These are phyloP conservation scores for Saitozyma sp. DNA, from an alignment of 768 basidiomycete genomes.

Conservation along the genomic window DNA sequence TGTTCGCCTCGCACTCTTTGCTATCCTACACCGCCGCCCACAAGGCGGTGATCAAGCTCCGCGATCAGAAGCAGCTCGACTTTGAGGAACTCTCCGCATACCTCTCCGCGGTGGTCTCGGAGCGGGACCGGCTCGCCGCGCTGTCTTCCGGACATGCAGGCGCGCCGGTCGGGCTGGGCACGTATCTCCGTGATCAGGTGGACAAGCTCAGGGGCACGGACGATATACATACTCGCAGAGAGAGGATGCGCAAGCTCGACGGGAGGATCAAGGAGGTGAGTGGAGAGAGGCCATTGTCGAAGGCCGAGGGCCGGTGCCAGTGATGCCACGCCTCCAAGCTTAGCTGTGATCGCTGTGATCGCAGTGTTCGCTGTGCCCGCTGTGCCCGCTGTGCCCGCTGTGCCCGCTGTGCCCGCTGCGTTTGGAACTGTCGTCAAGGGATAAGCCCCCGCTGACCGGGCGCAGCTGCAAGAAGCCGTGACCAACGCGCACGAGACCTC, in stretches of 20 bases:
- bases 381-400: too few species aligned
- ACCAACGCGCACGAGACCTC: constrained; percentile 92
- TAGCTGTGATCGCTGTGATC: too few species aligned
- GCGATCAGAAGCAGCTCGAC: constrained; percentile 98
- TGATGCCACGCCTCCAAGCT: too few species aligned
- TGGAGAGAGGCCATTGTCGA: constrained; percentile 3
- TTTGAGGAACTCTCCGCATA: constrained; percentile 97
- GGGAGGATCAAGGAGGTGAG: constrained; percentile 90
- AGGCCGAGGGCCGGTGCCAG: neutral
- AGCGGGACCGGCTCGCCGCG: constrained; percentile 88
- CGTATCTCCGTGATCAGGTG: constrained; percentile 88
- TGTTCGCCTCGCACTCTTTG: constrained; percentile 84
- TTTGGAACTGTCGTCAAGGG: neutral
- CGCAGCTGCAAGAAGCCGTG: constrained; percentile 91
- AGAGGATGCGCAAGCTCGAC: constrained; percentile 90
- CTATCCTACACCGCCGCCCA: constrained; percentile 93
- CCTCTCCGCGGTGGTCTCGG: constrained; percentile 84
- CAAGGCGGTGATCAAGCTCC: constrained; percentile 86
- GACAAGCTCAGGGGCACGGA: constrained; percentile 89
- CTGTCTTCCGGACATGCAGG: constrained; percentile 83
- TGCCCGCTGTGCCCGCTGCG: too few species aligned
- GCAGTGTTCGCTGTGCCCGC: too few species aligned
- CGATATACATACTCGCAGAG: constrained; percentile 86
- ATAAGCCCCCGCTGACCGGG: neutral
- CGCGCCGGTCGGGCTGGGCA: constrained; percentile 71